Conservation (phyloP, 2,329 filamentous ascomycete species). For the Ilyonectria destructans region DNA sequence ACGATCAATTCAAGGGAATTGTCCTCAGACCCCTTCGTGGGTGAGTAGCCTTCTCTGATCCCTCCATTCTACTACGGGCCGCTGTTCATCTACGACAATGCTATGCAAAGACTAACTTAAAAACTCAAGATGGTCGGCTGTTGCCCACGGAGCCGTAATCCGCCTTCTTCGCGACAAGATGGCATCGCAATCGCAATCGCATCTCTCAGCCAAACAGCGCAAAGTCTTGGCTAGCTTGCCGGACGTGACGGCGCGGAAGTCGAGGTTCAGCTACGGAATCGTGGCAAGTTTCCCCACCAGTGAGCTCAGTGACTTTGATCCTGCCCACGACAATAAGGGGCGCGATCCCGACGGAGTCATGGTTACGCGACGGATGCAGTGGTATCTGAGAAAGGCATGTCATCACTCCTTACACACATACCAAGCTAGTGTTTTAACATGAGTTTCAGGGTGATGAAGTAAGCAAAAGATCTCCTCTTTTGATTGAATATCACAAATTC, state of each 20-base stretch:
- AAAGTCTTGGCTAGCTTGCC: background rate
- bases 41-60: background rate
- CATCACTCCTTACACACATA: too few species aligned
- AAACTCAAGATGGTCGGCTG: slow-evolving; percentile 17
- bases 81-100: background rate
- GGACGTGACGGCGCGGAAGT: slow-evolving; percentile 9
- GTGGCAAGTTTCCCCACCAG: background rate
- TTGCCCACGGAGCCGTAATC: slow-evolving; percentile 19
- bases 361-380: slow-evolving; percentile 8
- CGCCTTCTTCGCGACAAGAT: slow-evolving; percentile 17
- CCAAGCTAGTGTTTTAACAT: too few species aligned
- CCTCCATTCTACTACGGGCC: too few species aligned
- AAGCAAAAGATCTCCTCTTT: background rate
- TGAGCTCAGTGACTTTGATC: slow-evolving; percentile 3
- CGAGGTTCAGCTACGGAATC: slow-evolving; percentile 16
- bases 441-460: slow-evolving; percentile 12
- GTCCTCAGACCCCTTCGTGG: slow-evolving; percentile 13
- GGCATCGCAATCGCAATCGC: background rate
- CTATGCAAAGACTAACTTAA: too few species aligned
- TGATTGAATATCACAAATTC: background rate
- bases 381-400: slow-evolving; percentile 21
- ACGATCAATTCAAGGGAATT: slow-evolving; percentile 1
- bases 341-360: slow-evolving; percentile 5
- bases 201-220: background rate
- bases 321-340: background rate